These are phyloP conservation scores for Carnegiea gigantea DNA, from an alignment of 179 eudicot genomes.

Conservation along the genomic window DNA sequence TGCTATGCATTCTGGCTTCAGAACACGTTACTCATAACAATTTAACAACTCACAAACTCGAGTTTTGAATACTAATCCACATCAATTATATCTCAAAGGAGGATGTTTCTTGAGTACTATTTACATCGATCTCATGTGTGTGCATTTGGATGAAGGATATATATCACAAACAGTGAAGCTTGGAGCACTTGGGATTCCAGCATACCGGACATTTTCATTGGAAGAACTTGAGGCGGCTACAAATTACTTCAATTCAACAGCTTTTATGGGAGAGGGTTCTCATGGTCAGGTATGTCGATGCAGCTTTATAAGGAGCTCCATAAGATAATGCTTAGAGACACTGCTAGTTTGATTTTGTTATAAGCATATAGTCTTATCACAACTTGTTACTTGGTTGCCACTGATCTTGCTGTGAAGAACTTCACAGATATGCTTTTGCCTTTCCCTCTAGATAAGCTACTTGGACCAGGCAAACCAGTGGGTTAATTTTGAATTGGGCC, in stretches of 20 bases:
- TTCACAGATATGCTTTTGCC: no score
- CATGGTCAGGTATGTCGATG: constrained; percentile 63
- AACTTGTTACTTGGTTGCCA: no score
- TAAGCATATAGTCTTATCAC: no score
- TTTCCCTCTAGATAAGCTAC: no score
- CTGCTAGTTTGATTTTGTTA: no score
- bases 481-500: no score
- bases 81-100: background rate
- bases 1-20: background rate
- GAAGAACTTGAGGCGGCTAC: constrained; percentile 89
- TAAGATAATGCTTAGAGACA: no score
- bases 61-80: background rate
- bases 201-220: constrained; percentile 69
- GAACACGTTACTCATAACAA: background rate
- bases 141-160: constrained; percentile 49
- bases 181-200: constrained; percentile 72
- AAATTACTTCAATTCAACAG: constrained; percentile 52
- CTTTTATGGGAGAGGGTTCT: constrained; percentile 76
- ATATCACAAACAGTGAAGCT: constrained; percentile 70
- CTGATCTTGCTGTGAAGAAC: no score
- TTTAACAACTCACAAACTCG: background rate
- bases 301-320: background rate
- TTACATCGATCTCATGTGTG: background rate
- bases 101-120: no score
- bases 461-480: no score